A percentile compares a stretch with the other conserved stretches of the same genome.
phyloP scores from a whole-genome alignment of 1,139 yeast species.

The Candida pseudoviswanathii region DNA sequence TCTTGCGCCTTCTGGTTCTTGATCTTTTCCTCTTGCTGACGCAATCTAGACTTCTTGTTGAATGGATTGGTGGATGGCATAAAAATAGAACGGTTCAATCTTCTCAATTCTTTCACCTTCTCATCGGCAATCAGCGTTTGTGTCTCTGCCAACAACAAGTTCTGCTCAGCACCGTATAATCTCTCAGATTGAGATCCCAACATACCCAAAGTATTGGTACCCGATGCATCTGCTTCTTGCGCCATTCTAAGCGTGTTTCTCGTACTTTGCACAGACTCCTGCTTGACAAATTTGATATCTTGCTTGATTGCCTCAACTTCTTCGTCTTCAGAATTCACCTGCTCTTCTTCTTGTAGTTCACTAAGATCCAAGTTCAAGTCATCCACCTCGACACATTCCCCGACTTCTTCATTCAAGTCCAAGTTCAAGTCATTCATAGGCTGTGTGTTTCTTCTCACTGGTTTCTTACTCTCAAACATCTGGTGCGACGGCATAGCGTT shows the following conservation, averaged over 20 bases:
- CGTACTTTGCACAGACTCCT: constrained; percentile 83
- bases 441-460: constrained; percentile 24
- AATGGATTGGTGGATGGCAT: constrained; percentile 90
- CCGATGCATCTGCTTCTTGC: constrained; percentile 89
- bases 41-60: constrained; percentile 74
- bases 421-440: constrained; percentile 22
- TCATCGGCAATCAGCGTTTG: constrained; percentile 84
- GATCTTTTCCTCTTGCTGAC: constrained; percentile 73
- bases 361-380: constrained; percentile 46
- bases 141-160: constrained; percentile 73
- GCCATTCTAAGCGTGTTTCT: constrained; percentile 87
- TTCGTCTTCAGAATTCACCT: constrained; percentile 66
- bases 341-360: constrained; percentile 49
- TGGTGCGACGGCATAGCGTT: constrained; percentile 44
- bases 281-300: constrained; percentile 82
- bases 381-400: constrained; percentile 35
- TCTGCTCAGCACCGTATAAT: constrained; percentile 76
- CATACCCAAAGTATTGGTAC: constrained; percentile 87
- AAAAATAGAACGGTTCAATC: constrained; percentile 80
- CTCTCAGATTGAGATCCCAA: constrained; percentile 91
- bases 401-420: constrained; percentile 41
- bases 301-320: constrained; percentile 88
- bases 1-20: constrained; percentile 68
- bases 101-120: constrained; percentile 77
- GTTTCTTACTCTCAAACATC: constrained; percentile 29